These are phyloP conservation scores for Phytopythium ostracodes DNA, from an alignment of 352 stramenopile species.

Conservation along the genomic window DNA sequence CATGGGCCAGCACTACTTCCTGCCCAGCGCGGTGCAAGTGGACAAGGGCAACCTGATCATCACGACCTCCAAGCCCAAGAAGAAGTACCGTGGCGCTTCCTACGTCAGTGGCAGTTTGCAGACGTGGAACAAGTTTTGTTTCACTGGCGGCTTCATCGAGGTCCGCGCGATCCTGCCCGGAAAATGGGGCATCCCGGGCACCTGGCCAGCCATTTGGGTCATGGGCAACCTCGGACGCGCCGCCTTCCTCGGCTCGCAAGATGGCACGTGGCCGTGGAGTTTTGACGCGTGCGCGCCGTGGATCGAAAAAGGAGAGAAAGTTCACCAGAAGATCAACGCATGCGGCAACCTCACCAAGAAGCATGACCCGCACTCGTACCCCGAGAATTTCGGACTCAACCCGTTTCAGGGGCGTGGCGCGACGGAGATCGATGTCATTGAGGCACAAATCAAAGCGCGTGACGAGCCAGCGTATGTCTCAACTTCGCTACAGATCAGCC, in stretches of 20 bases:
- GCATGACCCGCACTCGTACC: constrained; percentile 79
- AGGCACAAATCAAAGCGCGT: constrained; percentile 79
- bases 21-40: constrained; percentile 89
- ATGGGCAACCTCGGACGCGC: constrained; percentile 97
- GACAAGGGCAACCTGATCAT: constrained; percentile 94
- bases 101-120: constrained; percentile 94
- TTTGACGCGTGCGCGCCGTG: constrained; percentile 89
- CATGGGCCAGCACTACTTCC: constrained; percentile 96
- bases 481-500: constrained; percentile 92
- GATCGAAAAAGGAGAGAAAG: constrained; percentile 86
- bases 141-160: constrained; percentile 96
- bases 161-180: constrained; percentile 93
- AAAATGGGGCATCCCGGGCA: constrained; percentile 91
- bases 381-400: constrained; percentile 90
- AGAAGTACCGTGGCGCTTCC: constrained; percentile 65
- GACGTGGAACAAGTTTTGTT: constrained; percentile 99
- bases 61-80: constrained; percentile 80
- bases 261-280: constrained; percentile 96
- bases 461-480: constrained; percentile 90
- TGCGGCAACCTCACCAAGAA: constrained; percentile 94
- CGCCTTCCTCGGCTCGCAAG: constrained; percentile 91
- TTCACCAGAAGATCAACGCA: constrained; percentile 92
- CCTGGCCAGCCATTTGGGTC: constrained; percentile 98
- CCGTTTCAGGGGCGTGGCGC: constrained; percentile 89
- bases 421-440: constrained; percentile 97